Base-by-base conservation (phyloP, 805 yeast species). In the Zygotorulaspora chibaensis region DNA sequence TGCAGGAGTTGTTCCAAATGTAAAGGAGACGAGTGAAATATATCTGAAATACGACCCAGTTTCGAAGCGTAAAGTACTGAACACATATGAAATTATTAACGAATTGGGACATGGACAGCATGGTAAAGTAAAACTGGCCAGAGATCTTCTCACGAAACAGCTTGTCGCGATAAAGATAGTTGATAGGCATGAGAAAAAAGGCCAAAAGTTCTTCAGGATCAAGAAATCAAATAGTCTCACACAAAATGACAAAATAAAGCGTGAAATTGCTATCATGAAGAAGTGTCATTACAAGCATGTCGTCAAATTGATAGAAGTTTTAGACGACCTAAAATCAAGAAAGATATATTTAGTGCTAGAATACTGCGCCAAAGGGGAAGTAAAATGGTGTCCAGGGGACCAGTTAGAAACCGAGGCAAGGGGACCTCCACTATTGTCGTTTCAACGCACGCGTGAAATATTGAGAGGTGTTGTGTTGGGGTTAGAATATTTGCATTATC, bases 81-180 rank as follows among this genome's bases (percentile, higher is more conserved):
- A 93, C 67, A 81, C 95, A 0, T 93, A 90, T 62, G 99, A 93
- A 65, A 86, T 93, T 30, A 67, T 89, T 26, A 74, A 77, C 20
- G 97, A 90, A 67, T 73, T 93, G 25, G 99, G 99, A 9, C 75
- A 86, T 29, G 99, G 99, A n/a, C 96, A 90, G 64, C 98, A 91
- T 67, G 98, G 99, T n/a, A 91, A 88, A 64, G 99, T 93, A 35
- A 93, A 93, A 63, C 73, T 93, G 15, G 99, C 95, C 0, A 77
- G 77, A 48, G 91, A 90, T 61, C 66, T 83, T 44, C 72, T 76
- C n/a, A 66, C 73, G 5, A 72, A 76, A 37, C 81, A 76, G 53
- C 70, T 79, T 27, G 96, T 88, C n/a, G 99, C 99, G 3, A 89
- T 93, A 45, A 93, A 93, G 63, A 87, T 93, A 42, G 88, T 93